Conservation (phyloP, 2,329 filamentous ascomycete genomes). For the Chlorencoelia australis region DNA sequence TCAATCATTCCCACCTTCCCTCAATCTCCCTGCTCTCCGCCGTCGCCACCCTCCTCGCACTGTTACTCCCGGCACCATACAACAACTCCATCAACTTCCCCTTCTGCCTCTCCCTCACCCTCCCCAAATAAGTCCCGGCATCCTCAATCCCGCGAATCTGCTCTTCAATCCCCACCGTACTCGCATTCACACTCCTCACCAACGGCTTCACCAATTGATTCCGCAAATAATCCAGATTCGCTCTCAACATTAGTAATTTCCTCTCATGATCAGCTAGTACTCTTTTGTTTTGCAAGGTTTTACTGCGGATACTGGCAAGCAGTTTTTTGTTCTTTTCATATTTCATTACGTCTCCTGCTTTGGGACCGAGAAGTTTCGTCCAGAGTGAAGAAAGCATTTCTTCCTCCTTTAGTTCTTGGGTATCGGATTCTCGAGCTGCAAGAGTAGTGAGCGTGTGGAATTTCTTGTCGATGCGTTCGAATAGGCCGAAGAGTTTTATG, state of each 20-base stretch:
- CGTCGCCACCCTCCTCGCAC: constrained; percentile 8
- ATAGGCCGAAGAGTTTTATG: constrained; percentile 74
- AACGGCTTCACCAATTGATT: constrained; percentile 77
- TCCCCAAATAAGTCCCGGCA: constrained; percentile 68
- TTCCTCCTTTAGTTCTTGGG: constrained; percentile 69
- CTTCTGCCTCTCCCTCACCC: constrained; percentile 70
- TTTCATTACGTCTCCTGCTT: constrained; percentile 67
- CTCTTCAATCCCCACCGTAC: constrained; percentile 67
- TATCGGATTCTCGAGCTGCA: constrained; percentile 72
- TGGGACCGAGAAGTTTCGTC: constrained; percentile 72
- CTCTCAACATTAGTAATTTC: constrained; percentile 72
- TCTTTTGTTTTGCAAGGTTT: constrained; percentile 79
- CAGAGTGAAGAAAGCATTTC: constrained; percentile 78
- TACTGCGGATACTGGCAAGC: constrained; percentile 66
- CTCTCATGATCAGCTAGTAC: constrained; percentile 80
- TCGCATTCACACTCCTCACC: constrained; percentile 58
- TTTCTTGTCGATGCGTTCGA: constrained; percentile 82
- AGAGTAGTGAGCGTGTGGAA: constrained; percentile 81
- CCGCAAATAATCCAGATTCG: constrained; percentile 75
- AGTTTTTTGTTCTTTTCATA: constrained; percentile 84
- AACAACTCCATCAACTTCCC: constrained; percentile 72
- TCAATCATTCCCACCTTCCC: constrained; percentile 12
- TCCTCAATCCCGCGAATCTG: constrained; percentile 77
- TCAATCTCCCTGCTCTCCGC: constrained; percentile 12
- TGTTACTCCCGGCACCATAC: constrained; percentile 39